Evolutionary conservation across 2,329 filamentous ascomycete species (phyloP).

Genomic region (Fusarium graminum): DNA sequence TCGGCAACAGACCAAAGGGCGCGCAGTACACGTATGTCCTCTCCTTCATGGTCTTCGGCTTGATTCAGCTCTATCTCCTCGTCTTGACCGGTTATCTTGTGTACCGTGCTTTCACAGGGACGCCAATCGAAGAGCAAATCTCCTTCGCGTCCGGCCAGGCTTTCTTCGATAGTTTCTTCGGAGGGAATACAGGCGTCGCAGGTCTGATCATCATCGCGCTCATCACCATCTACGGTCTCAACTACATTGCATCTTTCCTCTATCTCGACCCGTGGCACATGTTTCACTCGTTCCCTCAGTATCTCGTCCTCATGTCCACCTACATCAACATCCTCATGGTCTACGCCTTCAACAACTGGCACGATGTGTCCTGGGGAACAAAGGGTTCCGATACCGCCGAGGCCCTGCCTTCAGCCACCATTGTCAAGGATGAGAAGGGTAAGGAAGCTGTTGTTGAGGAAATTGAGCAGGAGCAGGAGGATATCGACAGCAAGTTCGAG

Average conservation of each 20-base stretch:
- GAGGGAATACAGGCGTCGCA: conserved; percentile 38
- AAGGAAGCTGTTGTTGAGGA: conserved; percentile 43
- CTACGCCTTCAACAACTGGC: conserved; percentile 48
- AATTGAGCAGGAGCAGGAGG: conserved; percentile 44
- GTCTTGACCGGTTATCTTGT: conserved; percentile 44
- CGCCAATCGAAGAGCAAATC: conserved; percentile 42
- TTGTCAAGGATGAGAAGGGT: conserved; percentile 42
- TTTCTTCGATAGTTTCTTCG: conserved; percentile 45
- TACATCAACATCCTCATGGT: conserved; percentile 49
- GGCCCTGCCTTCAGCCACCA: conserved; percentile 40
- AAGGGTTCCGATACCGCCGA: conserved; percentile 44
- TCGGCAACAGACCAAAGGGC: conserved; percentile 45
- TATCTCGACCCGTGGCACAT: conserved; percentile 49
- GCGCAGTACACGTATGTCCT: conserved; percentile 46
- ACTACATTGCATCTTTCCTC: conserved; percentile 44
- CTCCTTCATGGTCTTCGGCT: conserved; percentile 44
- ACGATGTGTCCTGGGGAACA: conserved; percentile 46
- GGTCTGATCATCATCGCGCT: conserved; percentile 45
- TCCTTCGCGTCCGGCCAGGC: conserved; percentile 38
- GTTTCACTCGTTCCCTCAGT: conserved; percentile 48
- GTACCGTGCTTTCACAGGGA: conserved; percentile 40
- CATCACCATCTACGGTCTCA: conserved; percentile 45
- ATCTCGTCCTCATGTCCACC: conserved; percentile 46
- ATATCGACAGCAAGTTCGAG: conserved; percentile 46
- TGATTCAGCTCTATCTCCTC: conserved; percentile 44